Evolutionary conservation across 2,329 filamentous ascomycete species (phyloP), one percentile per base, ranked within the genome.

Genomic region (Fusarium nodosum): DNA sequence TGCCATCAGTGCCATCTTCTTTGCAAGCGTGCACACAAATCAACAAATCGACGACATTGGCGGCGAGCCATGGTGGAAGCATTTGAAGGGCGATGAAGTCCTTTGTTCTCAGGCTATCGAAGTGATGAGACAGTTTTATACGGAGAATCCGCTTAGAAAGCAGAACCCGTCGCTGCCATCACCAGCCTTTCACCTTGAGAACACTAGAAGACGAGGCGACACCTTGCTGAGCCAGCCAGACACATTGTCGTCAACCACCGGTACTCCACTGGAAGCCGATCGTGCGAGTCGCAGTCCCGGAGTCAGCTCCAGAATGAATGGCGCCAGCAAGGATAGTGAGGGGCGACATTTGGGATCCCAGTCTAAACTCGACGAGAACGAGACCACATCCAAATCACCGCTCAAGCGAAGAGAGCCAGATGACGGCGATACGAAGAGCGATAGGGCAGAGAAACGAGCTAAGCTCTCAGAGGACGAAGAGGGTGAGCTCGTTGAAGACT

Each of bases 51-150:
- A 93, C 69, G 93, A 97, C 72, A 84, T 91, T 42, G 82, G 90
- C 53, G 93, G 92, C 38, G 86, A 89, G 72, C 86, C 94, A 0
- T 99, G 96, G 96, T 99, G 95, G 95, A 90, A 90, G 63, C 86
- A 88, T 58, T 82, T 97, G 54, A 88, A 88, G 34, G 92, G 94
- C 36, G 87, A 90, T 67, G 85, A 95, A 70, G 83, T 85, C 24
- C 88, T 91, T 66, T 92, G 97, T 67, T 82, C 86, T 42, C 86
- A 86, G 72, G 93, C 93, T 6, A 92, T 94, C 72, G 90, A 91
- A 56, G 85, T 93, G 56, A 91, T 97, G 84, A 87, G 89, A 36
- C 88, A 87, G 64, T 90, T 90, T 74, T 91, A 90, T 77, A 82
- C 79, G 42, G 88, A 91, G 77, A 91, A 90, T 76, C 88, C 88